phyloP scores from a whole-genome alignment of 805 yeast species.

The Deakozyma indianensis region DNA sequence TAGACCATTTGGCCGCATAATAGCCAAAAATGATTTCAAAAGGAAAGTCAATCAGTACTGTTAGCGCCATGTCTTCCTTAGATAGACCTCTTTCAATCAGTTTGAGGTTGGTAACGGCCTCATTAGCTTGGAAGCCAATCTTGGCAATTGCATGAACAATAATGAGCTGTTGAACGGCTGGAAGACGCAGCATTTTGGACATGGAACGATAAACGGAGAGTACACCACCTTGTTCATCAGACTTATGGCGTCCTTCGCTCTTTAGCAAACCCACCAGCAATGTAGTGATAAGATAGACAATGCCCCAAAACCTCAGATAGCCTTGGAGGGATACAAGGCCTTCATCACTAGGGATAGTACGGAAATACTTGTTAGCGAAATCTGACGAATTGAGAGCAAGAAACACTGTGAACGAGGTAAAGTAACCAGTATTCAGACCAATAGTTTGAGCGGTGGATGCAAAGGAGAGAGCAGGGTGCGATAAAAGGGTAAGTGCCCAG shows the following conservation, averaged over 20 bases:
- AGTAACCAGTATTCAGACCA: slow-evolving; percentile 88
- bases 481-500: slow-evolving; percentile 87
- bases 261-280: slow-evolving; percentile 40
- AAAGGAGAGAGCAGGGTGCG: slow-evolving; percentile 64
- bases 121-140: slow-evolving; percentile 90
- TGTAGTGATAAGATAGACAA: slow-evolving; percentile 55
- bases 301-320: slow-evolving; percentile 69
- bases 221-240: slow-evolving; percentile 20
- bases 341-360: slow-evolving; percentile 40
- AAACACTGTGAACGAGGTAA: slow-evolving; percentile 80
- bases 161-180: slow-evolving; percentile 61
- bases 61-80: slow-evolving; percentile 84
- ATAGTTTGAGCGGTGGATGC: slow-evolving; percentile 97
- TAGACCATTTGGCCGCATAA: slow-evolving; percentile 90
- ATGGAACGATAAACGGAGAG: slow-evolving; percentile 20
- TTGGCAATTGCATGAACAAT: slow-evolving; percentile 66
- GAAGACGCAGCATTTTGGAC: slow-evolving; percentile 29
- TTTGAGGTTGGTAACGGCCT: slow-evolving; percentile 87
- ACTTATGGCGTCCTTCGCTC: slow-evolving; percentile 52
- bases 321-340: slow-evolving; percentile 64
- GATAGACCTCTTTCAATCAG: slow-evolving; percentile 81
- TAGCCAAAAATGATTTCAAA: slow-evolving; percentile 91
- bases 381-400: slow-evolving; percentile 83
- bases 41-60: slow-evolving; percentile 90
- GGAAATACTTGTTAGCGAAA: slow-evolving; percentile 74